Evolutionary conservation across 495 filamentous ascomycete species (phyloP).

Genomic region (Penicillium riverlandense): DNA sequence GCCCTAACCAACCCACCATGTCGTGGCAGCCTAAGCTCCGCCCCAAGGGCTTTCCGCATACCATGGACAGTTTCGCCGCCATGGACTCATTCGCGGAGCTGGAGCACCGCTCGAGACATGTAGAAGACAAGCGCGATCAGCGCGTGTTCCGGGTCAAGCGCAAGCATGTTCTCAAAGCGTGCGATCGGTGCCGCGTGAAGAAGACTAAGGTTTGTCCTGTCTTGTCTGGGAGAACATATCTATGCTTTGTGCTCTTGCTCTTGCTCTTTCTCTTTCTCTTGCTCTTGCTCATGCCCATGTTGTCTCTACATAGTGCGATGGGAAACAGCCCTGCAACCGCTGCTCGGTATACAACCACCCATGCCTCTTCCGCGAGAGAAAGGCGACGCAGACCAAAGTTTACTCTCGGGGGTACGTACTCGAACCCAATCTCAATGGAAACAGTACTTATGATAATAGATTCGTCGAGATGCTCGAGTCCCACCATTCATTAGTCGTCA

Average conservation of each 20-base stretch:
- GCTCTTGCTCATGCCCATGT: constrained; percentile 1
- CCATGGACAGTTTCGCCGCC: constrained; percentile 27
- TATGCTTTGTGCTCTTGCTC: neutral
- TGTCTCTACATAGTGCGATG: constrained; percentile 33
- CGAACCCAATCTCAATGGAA: neutral
- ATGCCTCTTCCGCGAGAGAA: constrained; percentile 41
- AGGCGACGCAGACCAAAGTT: constrained; percentile 41
- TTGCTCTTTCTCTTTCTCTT: too few species aligned
- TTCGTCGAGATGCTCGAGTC: constrained; percentile 45
- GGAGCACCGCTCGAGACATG: constrained; percentile 20
- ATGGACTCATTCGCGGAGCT: constrained; percentile 27
- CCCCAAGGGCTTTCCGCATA: constrained; percentile 37
- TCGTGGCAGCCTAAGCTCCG: constrained; percentile 37
- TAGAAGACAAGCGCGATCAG: constrained; percentile 36
- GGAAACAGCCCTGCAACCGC: constrained; percentile 42
- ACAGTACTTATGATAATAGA: constrained; percentile 6
- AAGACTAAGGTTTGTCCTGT: constrained; percentile 36
- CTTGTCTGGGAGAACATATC: too few species aligned
- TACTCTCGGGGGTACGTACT: constrained; percentile 38
- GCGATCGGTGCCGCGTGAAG: constrained; percentile 43
- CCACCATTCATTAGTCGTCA: constrained; percentile 37
- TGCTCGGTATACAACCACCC: constrained; percentile 42
- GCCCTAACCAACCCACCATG: constrained; percentile 17
- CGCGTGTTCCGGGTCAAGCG: constrained; percentile 44
- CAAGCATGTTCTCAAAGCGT: constrained; percentile 43